Evolutionary conservation across 1,139 yeast genomes (phyloP), one percentile per base, ranked within the genome.

Genomic region (Yamadazyma triangularis): DNA sequence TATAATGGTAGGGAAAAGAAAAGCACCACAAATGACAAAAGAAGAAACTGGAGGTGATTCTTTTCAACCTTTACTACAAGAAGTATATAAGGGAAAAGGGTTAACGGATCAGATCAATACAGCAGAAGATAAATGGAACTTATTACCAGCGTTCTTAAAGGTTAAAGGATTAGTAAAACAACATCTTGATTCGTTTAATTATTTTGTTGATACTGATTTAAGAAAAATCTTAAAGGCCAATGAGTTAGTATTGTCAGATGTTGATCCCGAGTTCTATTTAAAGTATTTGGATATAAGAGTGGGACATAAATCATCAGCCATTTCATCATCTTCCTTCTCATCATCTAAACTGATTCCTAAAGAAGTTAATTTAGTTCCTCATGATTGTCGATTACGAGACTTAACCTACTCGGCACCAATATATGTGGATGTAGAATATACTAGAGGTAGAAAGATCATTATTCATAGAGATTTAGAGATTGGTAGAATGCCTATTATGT

Each of bases 401-500:
- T 70, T 91, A 64, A 87, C 97, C 0, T 91, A 91, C 49, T 84
- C 95, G 25, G 97, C 98, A 0, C 97, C 97, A 1, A 87, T 91
- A 25, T 86, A 82, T 47, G 98, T 93, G 31, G 98, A 91, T 59
- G 95, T 91, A 19, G 98, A 93, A 53, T 91, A 91, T 52, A 91
- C 97, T 1, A 71, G 96, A 51, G 98, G 97, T 13, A 72, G 91
- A 43, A 88, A 87, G 56, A 86, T 91, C 53, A 86, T 89, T 42
- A 77, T 86, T 65, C 91, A 88, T 47, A 75, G 84, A 50, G 95
- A 88, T 51, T 74, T 93, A 41, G 96, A 88, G 52, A 89, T 91
- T 38, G 99, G 98, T 24, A 75, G 95, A 50, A 91, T 91, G 96
- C 99, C 99, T 9, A 80, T 91, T 47, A 91, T 91, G 99, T 70